phyloP scores from a whole-genome alignment of 495 filamentous ascomycete genomes.

The Wilcoxina mikolae region DNA sequence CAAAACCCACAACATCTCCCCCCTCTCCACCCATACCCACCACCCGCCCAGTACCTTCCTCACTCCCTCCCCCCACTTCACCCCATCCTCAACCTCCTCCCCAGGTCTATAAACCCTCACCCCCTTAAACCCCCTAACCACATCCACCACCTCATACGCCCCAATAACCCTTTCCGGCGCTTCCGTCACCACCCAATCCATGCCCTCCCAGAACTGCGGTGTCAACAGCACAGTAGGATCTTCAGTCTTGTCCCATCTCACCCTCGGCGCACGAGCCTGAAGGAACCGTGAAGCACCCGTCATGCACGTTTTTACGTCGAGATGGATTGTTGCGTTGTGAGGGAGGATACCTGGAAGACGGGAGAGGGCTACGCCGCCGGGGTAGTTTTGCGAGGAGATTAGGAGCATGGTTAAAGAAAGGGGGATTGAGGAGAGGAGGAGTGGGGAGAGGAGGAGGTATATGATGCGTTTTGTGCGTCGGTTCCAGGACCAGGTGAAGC shows the following conservation, averaged over 20 bases:
- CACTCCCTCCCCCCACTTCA: slow-evolving; percentile 20
- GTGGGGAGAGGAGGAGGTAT: slow-evolving; percentile 40
- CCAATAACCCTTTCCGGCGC: slow-evolving; percentile 44
- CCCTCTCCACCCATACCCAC: slow-evolving; percentile 49
- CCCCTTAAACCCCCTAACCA: slow-evolving; percentile 56
- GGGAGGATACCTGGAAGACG: slow-evolving; percentile 13
- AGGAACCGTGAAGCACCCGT: slow-evolving; percentile 86
- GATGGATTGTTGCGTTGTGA: slow-evolving; percentile 41
- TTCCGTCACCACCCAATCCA: slow-evolving; percentile 71
- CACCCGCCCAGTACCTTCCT: slow-evolving; percentile 36
- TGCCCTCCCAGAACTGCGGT: slow-evolving; percentile 60
- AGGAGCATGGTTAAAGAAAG: slow-evolving; percentile 52
- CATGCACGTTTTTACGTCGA: slow-evolving; percentile 82
- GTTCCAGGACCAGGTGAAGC: slow-evolving; percentile 59
- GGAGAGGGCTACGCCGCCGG: slow-evolving; percentile 58
- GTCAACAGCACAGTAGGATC: slow-evolving; percentile 39
- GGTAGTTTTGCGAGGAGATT: slow-evolving; percentile 69
- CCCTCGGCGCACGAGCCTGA: slow-evolving; percentile 32
- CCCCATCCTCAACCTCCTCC: slow-evolving; percentile 26
- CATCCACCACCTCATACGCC: slow-evolving; percentile 55
- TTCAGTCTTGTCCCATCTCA: slow-evolving; percentile 49
- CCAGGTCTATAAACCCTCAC: slow-evolving; percentile 49
- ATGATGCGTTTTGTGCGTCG: slow-evolving; percentile 42
- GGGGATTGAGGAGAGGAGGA: slow-evolving; percentile 33
- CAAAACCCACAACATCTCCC: slow-evolving; percentile 44